These are phyloP conservation scores for Magnusiomyces ingens DNA, from an alignment of 1,139 yeast species.

Conservation along the genomic window DNA sequence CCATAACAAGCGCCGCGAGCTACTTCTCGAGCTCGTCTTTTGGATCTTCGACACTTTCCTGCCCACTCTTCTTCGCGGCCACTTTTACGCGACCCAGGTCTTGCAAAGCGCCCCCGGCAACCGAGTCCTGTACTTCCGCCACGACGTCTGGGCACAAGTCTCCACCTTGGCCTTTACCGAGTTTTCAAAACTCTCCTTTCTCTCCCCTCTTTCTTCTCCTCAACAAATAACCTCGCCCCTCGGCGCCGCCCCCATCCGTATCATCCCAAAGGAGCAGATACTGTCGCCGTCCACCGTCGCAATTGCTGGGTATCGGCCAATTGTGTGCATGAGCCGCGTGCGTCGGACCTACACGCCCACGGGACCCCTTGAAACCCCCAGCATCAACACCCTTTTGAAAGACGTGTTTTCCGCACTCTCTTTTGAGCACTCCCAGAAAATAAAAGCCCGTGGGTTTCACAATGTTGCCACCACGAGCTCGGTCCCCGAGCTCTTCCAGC, in stretches of 20 bases:
- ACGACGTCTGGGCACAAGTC: slow-evolving; percentile 49
- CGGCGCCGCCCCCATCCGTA: slow-evolving; percentile 23
- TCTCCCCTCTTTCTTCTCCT: slow-evolving; percentile 5
- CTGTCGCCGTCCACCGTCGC: too few relatives aligned
- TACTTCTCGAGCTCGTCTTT: slow-evolving; percentile 40
- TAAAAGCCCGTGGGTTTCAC: slow-evolving; percentile 4
- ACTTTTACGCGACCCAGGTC: slow-evolving; percentile 62
- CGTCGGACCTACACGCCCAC: slow-evolving; percentile 3
- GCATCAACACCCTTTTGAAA: slow-evolving; percentile 28
- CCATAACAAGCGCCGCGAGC: slow-evolving; percentile 18
- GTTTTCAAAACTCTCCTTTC: slow-evolving; percentile 9
- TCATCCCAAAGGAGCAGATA: slow-evolving; percentile 24
- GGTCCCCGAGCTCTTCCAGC: slow-evolving; percentile 15
- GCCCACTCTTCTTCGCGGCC: slow-evolving; percentile 43
- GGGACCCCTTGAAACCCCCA: slow-evolving; percentile 3
- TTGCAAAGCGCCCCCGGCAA: slow-evolving; percentile 36
- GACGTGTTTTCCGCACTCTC: slow-evolving; percentile 21
- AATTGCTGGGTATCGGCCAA: slow-evolving; percentile 23
- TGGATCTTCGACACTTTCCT: slow-evolving; percentile 56
- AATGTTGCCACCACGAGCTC: slow-evolving; percentile 15
- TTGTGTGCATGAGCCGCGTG: slow-evolving; percentile 22
- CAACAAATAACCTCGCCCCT: slow-evolving; percentile 18
- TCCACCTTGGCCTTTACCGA: slow-evolving; percentile 26
- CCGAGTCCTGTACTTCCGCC: slow-evolving; percentile 48
- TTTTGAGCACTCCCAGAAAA: slow-evolving; percentile 22